Evolutionary conservation across 768 basidiomycete genomes (phyloP).

Genomic region (Mycena rosella): DNA sequence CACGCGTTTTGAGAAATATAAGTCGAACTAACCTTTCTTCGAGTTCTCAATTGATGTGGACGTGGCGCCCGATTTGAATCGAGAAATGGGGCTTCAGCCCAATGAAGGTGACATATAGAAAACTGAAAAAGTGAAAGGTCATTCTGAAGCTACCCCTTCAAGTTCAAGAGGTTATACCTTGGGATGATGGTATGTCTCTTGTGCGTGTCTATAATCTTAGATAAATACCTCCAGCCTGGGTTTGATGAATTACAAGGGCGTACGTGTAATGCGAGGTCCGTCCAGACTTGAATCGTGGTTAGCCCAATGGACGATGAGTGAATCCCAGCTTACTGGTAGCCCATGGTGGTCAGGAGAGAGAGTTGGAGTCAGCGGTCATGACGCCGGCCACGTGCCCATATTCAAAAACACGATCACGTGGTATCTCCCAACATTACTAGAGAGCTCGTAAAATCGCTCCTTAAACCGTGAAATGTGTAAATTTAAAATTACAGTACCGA

Average conservation of each 20-base stretch:
- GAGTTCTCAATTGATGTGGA: conserved; percentile 4
- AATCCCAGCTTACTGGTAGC: neutral
- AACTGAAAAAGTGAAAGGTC: neutral
- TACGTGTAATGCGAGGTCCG: neutral
- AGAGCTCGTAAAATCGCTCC: too few relatives aligned
- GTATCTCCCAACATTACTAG: too few relatives aligned
- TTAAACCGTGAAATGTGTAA: too few relatives aligned
- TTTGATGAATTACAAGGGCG: neutral
- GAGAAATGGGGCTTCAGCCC: neutral
- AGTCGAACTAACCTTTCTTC: too few relatives aligned
- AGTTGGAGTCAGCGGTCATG: neutral
- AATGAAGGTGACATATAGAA: neutral
- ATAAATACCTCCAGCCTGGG: too few relatives aligned
- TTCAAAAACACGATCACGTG: too few relatives aligned
- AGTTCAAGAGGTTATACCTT: too few relatives aligned
- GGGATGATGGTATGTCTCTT: neutral
- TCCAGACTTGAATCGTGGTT: neutral
- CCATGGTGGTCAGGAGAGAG: neutral
- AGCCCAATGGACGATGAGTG: neutral
- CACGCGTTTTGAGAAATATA: too few relatives aligned
- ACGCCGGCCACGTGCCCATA: too few relatives aligned
- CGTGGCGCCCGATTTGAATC: neutral
- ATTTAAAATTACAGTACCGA: too few relatives aligned
- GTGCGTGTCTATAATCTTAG: neutral
- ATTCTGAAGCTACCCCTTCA: too few relatives aligned